Conservation (phyloP, 352 stramenopile genomes). For the Phytopythium montanum region DNA sequence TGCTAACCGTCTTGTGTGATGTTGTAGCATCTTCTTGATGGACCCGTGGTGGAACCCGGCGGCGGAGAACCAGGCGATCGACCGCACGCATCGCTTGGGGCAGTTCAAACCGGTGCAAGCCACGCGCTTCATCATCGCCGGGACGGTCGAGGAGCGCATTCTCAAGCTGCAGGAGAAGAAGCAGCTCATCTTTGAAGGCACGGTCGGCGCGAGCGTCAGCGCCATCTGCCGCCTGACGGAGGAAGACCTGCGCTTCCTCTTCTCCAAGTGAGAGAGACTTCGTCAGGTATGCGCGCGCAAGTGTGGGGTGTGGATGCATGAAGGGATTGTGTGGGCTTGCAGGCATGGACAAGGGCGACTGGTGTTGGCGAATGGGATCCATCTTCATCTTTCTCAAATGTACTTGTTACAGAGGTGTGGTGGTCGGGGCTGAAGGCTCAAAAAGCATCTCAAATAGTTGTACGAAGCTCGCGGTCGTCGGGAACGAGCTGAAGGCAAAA, state of each 20-base stretch:
- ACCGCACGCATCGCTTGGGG: slow-evolving; percentile 97
- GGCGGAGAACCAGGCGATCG: slow-evolving; percentile 94
- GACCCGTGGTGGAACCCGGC: slow-evolving; percentile 99
- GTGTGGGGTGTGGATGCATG: too few species aligned
- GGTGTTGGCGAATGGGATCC: background rate
- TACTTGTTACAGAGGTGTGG: background rate
- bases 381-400: slow-evolving; percentile 4
- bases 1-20: slow-evolving; percentile 8
- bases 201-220: slow-evolving; percentile 91
- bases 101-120: slow-evolving; percentile 97
- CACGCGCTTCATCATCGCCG: slow-evolving; percentile 97
- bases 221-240: slow-evolving; percentile 90
- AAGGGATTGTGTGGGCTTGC: background rate
- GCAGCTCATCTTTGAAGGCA: slow-evolving; percentile 98
- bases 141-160: slow-evolving; percentile 98
- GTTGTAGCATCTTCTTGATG: slow-evolving; percentile 92
- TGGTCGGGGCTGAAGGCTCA: background rate
- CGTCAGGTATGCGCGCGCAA: background rate
- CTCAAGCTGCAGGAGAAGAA: slow-evolving; percentile 95
- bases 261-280: slow-evolving; percentile 52
- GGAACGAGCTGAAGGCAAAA: slow-evolving; percentile 9
- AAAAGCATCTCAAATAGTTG: slow-evolving; percentile 7
- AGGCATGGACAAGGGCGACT: too few species aligned
- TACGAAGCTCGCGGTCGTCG: slow-evolving; percentile 2
- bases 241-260: slow-evolving; percentile 94